Conservation (phyloP, 2,329 filamentous ascomycete species). For the Colletotrichum sp. region DNA sequence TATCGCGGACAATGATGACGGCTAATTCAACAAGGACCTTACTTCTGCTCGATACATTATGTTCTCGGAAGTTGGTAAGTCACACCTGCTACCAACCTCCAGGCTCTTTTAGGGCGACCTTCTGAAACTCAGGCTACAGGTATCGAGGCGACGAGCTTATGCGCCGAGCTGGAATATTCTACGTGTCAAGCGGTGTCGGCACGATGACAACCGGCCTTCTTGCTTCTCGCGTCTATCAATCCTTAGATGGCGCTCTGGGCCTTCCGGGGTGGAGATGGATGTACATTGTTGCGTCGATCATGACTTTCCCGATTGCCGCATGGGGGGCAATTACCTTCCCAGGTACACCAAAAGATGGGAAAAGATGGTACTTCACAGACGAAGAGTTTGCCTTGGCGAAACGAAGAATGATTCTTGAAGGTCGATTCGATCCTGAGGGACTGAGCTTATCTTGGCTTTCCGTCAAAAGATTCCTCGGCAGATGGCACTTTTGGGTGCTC, state of each 20-base stretch:
- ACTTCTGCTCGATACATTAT: neutral
- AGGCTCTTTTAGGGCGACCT: neutral
- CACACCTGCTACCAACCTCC: neutral
- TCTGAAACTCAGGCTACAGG: neutral
- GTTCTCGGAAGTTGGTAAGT: neutral
- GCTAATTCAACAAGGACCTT: neutral
- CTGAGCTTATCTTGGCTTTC: neutral
- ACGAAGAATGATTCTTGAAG: neutral
- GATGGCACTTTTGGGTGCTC: slow-evolving; percentile 20
- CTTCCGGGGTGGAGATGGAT: neutral
- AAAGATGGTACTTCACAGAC: neutral
- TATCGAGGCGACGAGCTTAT: neutral
- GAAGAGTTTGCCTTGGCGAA: neutral
- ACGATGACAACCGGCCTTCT: neutral
- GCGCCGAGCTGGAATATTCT: neutral
- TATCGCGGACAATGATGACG: neutral
- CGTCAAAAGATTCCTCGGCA: neutral
- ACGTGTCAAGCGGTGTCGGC: neutral
- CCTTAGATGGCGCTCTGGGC: neutral
- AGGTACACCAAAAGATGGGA: neutral
- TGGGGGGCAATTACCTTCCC: neutral
- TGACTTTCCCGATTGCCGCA: neutral
- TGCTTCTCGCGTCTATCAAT: neutral
- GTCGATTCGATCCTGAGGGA: neutral
- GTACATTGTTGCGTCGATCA: neutral